These are phyloP conservation scores for Candida taoyuanica DNA, from an alignment of 805 yeast species.

Conservation along the genomic window DNA sequence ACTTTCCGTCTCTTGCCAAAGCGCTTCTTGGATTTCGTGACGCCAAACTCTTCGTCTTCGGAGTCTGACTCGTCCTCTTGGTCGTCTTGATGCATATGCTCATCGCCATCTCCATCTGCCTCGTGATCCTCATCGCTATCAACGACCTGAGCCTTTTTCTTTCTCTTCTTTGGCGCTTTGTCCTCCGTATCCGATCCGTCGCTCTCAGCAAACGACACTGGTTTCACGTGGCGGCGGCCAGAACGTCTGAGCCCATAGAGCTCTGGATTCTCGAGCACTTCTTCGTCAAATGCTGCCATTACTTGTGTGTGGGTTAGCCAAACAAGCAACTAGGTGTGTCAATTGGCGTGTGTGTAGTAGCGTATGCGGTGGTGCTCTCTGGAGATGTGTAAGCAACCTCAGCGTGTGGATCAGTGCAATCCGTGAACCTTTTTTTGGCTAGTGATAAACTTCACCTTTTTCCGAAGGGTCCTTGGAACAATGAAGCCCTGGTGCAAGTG, in stretches of 20 bases:
- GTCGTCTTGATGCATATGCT: conserved; percentile 29
- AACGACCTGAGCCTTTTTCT: conserved; percentile 21
- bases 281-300: conserved; percentile 40
- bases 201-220: conserved; percentile 18
- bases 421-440: no score
- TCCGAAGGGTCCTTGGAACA: no score
- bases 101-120: conserved; percentile 24
- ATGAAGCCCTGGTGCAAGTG: no score
- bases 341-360: not conserved
- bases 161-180: conserved; percentile 25
- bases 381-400: no score
- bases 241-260: conserved; percentile 81
- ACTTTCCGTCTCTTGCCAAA: conserved; percentile 22
- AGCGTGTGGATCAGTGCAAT: no score
- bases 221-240: conserved; percentile 39
- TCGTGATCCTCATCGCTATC: conserved; percentile 8
- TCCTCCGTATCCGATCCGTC: conserved; percentile 25
- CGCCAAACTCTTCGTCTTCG: conserved; percentile 37
- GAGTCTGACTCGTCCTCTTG: conserved; percentile 31
- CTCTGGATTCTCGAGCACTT: conserved; percentile 67
- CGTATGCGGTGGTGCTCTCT: not conserved
- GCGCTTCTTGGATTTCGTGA: conserved; percentile 24
- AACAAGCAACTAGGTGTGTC: not conserved
- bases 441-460: no score
- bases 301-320: conserved; percentile 1